Evolutionary conservation across 352 stramenopile genomes (phyloP), one percentile per base, ranked within the genome.

Genomic region (Phytophthora litchii): DNA sequence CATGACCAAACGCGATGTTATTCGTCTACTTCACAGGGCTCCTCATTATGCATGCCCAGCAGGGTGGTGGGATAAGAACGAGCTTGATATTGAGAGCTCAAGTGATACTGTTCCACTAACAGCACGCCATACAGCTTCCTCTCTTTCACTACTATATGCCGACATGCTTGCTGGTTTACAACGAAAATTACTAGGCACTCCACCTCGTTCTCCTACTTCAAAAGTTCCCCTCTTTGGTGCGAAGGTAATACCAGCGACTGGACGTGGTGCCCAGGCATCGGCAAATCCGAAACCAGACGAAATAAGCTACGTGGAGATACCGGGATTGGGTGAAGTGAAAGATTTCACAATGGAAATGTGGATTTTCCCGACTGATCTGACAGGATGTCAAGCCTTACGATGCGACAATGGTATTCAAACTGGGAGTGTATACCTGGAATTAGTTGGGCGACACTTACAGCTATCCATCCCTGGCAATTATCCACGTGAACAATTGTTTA

Each of bases 301-400:
- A 37, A 59, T 86, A 1, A 93, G 83, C 50, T 91, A 76, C 34
- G 76, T 85, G 1, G 82, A 93, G 45, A 78, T 78, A 13, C 81
- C 84, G 6, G 72, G 74, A 0, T 58, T 94, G 7, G 86, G 86
- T 7, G 71, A 86, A 44, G 67, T 78, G 4, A 65, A 66, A 6
- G 76, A 91, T 43, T 93, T 93, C 46, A 88, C 78, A 4, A 54
- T 96, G 12, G 87, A 96, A 54, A 76, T 92, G 57, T 96, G 87
- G 87, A 67, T 96, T 4, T 86, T 76, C 44, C 80, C 87, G 9
- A 77, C 67, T 3, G 82, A 93, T 27, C 58, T 94, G 8, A 54
- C 52, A 0, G 83, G 80, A 2, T 93, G 79, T 43, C 72, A 83
- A 55, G 80, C 80, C 3, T 72, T 96, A 16, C 70, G 85, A 50